These are phyloP conservation scores for Gilbertella persicaria DNA, from an alignment of 371 early-diverging fungal genomes.

Conservation along the genomic window DNA sequence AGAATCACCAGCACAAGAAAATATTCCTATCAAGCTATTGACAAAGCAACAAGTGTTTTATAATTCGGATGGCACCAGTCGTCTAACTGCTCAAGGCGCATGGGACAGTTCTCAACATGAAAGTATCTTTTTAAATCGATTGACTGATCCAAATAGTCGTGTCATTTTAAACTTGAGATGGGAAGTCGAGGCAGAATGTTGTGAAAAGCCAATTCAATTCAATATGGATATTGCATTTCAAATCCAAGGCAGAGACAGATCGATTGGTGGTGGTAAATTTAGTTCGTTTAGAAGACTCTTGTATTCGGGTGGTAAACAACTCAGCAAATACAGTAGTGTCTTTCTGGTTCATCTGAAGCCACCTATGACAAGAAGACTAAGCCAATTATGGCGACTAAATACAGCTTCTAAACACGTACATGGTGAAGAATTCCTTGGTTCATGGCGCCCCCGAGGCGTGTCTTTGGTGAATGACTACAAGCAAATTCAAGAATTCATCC, in stretches of 20 bases:
- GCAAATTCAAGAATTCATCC: slow-evolving; percentile 39
- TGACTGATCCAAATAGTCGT: slow-evolving; percentile 63
- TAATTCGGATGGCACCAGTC: slow-evolving; percentile 65
- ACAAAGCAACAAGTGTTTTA: slow-evolving; percentile 49
- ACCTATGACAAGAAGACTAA: slow-evolving; percentile 55
- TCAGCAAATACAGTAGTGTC: slow-evolving; percentile 55
- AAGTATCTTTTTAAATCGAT: slow-evolving; percentile 67
- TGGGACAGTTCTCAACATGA: slow-evolving; percentile 90
- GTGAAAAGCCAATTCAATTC: slow-evolving; percentile 58
- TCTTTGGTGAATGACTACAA: slow-evolving; percentile 68
- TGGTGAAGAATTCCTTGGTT: slow-evolving; percentile 79
- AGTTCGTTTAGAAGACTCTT: slow-evolving; percentile 40
- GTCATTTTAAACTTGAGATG: slow-evolving; percentile 61
- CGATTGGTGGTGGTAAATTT: slow-evolving; percentile 34
- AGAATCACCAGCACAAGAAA: slow-evolving; percentile 55
- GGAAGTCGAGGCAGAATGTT: slow-evolving; percentile 62
- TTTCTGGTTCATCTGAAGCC: slow-evolving; percentile 62
- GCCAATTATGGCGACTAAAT: slow-evolving; percentile 76
- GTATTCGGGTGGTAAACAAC: slow-evolving; percentile 24
- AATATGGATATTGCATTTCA: slow-evolving; percentile 68
- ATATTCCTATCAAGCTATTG: slow-evolving; percentile 55
- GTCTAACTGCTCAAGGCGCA: slow-evolving; percentile 58
- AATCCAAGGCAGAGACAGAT: slow-evolving; percentile 63
- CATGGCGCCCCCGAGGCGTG: slow-evolving; percentile 79
- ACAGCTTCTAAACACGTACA: slow-evolving; percentile 79